Evolutionary conservation across 331 rosid genomes (phyloP).

Genomic region (Saraca asoca): DNA sequence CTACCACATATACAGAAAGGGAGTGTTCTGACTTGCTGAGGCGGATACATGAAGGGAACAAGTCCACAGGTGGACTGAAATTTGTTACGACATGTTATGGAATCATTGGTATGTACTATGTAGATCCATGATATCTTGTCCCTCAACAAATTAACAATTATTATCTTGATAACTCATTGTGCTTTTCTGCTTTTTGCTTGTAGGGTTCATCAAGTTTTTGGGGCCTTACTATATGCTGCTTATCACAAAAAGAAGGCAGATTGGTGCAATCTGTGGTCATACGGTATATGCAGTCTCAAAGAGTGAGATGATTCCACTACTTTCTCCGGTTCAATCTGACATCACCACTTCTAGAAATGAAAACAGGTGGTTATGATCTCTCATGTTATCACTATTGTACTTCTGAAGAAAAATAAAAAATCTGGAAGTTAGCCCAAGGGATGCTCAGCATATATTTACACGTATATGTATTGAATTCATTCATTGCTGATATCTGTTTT

Average conservation of each 20-base stretch:
- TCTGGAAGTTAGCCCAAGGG: conserved; percentile 35
- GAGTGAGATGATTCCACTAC: conserved; percentile 89
- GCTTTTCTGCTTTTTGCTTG: conserved; percentile 27
- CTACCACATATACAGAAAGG: conserved; percentile 73
- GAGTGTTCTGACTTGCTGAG: conserved; percentile 90
- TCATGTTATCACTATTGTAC: conserved; percentile 51
- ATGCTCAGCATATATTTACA: conserved; percentile 32
- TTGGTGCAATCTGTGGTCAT: conserved; percentile 91
- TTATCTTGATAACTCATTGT: conserved; percentile 37
- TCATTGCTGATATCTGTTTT: conserved; percentile 14
- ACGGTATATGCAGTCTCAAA: conserved; percentile 75
- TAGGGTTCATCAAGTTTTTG: conserved; percentile 87
- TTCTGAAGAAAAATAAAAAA: conserved; percentile 37
- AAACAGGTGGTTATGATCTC: conserved; percentile 80
- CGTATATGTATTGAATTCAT: background rate
- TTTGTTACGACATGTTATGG: conserved; percentile 90
- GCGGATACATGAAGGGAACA: conserved; percentile 90
- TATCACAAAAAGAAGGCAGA: conserved; percentile 89
- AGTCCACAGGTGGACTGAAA: conserved; percentile 87
- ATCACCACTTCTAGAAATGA: conserved; percentile 68
- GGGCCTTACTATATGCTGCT: conserved; percentile 96
- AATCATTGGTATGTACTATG: conserved; percentile 64
- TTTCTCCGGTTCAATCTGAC: conserved; percentile 69
- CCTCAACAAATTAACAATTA: conserved; percentile 29
- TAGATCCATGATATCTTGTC: conserved; percentile 16